phyloP scores from a whole-genome alignment of 2,329 filamentous ascomycete genomes.

The Aspergillus caelatus region DNA sequence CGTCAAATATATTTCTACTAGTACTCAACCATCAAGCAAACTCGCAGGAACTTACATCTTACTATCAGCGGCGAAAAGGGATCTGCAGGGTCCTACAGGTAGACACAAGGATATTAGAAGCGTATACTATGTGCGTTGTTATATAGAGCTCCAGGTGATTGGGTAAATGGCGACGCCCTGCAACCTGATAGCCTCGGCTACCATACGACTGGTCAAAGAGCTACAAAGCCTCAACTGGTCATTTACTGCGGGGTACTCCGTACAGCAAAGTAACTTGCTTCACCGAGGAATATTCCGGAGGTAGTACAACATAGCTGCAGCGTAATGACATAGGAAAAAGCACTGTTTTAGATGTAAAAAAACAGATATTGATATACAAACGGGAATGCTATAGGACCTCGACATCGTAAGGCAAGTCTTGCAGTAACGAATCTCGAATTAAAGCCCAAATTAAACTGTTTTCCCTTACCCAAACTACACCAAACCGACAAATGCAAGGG shows the following conservation, averaged over 20 bases:
- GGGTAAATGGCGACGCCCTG: neutral
- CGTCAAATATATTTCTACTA: no score
- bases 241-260: neutral
- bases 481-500: neutral
- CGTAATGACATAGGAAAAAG: neutral
- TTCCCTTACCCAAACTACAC: conserved; percentile 24
- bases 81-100: neutral
- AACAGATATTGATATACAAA: neutral
- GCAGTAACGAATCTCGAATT: neutral
- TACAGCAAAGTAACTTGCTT: neutral
- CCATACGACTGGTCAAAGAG: neutral
- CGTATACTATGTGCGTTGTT: neutral
- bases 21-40: no score
- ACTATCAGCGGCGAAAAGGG: neutral
- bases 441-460: conserved; percentile 7
- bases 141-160: neutral
- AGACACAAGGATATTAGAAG: neutral
- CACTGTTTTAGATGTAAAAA: neutral
- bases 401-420: no score
- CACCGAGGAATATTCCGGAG: neutral
- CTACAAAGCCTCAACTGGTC: neutral
- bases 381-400: neutral
- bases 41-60: neutral
- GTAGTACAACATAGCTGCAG: neutral
- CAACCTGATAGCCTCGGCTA: neutral